Conservation (phyloP, 2,329 filamentous ascomycete genomes). For the Cryphonectria nitschkei region DNA sequence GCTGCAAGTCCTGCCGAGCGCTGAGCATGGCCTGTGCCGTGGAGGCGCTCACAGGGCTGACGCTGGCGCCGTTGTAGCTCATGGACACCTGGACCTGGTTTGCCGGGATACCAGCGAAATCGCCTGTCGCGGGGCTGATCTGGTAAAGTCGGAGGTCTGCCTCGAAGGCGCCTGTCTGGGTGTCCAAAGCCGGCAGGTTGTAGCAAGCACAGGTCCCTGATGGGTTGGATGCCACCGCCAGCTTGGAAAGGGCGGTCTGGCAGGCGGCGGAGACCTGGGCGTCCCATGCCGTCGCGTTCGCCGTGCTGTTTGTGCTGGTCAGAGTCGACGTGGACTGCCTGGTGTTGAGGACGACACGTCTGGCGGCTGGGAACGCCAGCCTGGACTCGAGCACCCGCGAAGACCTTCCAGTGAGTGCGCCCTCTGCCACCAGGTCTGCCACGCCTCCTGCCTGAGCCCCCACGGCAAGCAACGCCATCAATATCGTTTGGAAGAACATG, state of each 20-base stretch:
- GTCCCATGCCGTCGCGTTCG: conserved; percentile 63
- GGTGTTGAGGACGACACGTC: conserved; percentile 31
- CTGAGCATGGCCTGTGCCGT: conserved; percentile 31
- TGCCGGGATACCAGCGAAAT: conserved; percentile 55
- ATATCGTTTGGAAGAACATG: conserved; percentile 44
- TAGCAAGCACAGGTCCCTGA: conserved; percentile 82
- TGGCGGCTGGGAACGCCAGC: conserved; percentile 35
- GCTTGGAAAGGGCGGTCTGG: conserved; percentile 53
- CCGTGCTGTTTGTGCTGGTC: conserved; percentile 47
- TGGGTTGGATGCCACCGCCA: conserved; percentile 68
- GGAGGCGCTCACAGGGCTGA: conserved; percentile 46
- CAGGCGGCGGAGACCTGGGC: conserved; percentile 62
- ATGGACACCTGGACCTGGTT: conserved; percentile 59
- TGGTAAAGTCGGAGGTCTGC: conserved; percentile 78
- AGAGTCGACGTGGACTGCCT: conserved; percentile 30
- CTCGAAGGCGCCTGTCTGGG: conserved; percentile 69
- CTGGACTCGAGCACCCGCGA: conserved; percentile 35
- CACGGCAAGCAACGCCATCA: conserved; percentile 43
- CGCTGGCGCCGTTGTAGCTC: conserved; percentile 57
- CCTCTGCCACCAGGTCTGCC: conserved; percentile 34
- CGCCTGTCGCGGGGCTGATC: conserved; percentile 61
- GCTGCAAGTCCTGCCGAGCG: conserved; percentile 38
- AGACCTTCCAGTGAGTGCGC: conserved; percentile 32
- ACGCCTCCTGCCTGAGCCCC: conserved; percentile 42
- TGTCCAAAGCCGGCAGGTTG: conserved; percentile 74